Base-by-base conservation (phyloP, 1,284 basidiomycete genomes). In the Apiotrichum porosum region DNA sequence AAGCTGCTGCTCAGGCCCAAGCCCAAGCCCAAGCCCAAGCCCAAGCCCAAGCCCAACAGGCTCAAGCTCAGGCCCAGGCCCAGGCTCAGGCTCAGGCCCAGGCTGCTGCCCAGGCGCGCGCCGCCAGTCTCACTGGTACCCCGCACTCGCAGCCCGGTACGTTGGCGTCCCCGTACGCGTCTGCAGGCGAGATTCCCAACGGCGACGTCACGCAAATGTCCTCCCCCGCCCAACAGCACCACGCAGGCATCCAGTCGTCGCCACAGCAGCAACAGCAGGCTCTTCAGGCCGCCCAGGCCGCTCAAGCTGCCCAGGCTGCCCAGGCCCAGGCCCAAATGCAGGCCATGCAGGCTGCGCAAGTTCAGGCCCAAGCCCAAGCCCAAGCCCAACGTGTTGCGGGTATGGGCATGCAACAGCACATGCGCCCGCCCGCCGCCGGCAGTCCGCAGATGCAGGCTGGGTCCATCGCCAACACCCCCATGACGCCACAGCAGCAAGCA, bases 61-160 rank as follows among this genome's bases (percentile, higher is more conserved):
- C 46, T 12, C 51, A 56, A 39, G 55, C 47, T 18, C 52, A 57
- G 41, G 52, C 40, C 13, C 51, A 45, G 10, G 24, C 33, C 3
- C 52, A 47, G n/a, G 30, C 40, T n/a, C 51, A 54, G 26, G 35
- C 39, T 4, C 47, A 50, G 19, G 44, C 43, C 3, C 41, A 43
- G 6, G 40, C 37, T 12, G 38, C 35, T 3, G 45, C 49, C 3
- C 50, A 45, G 19, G 47, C 41, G 18, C 49, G 52, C 21, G 32
- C 38, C 12, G 39, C 51, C 26, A 40, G 38, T 23, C 39, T 48
- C 1, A 43, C 35, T 49, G 63, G 58, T 8, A 65, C 61, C 15
- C 62, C 63, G 5, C 58, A 54, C 19, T 51, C 54, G 22, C 62
- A 65, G 35, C 36, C 58, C 22, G 54, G 49, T 6, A 56, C 51